Evolutionary conservation across 2,329 filamentous ascomycete species (phyloP).

Genomic region (Verticillium longisporum): DNA sequence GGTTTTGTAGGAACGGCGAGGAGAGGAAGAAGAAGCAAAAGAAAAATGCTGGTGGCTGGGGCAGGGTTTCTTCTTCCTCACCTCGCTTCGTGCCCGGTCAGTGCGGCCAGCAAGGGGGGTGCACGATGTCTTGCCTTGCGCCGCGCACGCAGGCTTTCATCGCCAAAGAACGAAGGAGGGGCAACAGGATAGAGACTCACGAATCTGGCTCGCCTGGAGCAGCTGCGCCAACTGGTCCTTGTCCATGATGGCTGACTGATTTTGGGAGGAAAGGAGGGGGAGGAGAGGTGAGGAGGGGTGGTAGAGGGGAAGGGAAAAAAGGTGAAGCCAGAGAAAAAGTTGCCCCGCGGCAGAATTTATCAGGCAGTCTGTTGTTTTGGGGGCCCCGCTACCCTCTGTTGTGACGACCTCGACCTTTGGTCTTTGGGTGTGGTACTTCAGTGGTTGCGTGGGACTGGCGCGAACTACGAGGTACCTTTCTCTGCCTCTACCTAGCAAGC

Average conservation of each 20-base stretch:
- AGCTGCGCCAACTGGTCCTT: constrained; percentile 75
- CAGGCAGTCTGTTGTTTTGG: not conserved
- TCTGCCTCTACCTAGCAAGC: no score
- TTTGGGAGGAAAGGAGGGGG: not conserved
- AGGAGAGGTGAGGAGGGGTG: constrained; percentile 2
- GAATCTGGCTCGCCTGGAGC: constrained; percentile 80
- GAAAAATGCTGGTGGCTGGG: constrained; percentile 3
- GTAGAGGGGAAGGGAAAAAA: not conserved
- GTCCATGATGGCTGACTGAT: constrained; percentile 25
- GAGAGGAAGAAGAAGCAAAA: constrained; percentile 7
- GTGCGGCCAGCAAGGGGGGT: not conserved
- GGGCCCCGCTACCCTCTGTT: not conserved
- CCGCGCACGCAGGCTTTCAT: not conserved
- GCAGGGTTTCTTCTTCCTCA: constrained; percentile 4
- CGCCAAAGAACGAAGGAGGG: constrained; percentile 1
- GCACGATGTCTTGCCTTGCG: not conserved
- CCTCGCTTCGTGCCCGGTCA: not conserved
- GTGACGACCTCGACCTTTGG: not conserved
- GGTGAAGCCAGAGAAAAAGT: constrained; percentile 6
- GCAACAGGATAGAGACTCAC: constrained; percentile 21
- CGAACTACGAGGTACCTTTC: no score
- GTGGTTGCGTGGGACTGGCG: no score
- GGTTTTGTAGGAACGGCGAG: constrained; percentile 8
- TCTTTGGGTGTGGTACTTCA: no score
- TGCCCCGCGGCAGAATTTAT: not conserved